These are phyloP conservation scores for Trifolium subterraneum DNA, from an alignment of 306 rosid genomes.

Conservation along the genomic window DNA sequence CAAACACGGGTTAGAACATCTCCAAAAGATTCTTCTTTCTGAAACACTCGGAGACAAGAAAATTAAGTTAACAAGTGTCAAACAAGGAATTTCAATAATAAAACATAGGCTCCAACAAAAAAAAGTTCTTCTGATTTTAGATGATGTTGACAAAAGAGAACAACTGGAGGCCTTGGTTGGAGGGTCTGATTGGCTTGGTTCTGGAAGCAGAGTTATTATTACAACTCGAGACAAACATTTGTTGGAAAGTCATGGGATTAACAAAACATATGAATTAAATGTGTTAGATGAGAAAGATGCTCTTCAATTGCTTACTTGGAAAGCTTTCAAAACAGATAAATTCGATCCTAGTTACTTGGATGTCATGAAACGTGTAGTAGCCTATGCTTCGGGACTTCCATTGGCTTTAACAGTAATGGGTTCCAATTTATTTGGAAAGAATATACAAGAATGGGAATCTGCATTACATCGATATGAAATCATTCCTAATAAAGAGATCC, in stretches of 20 bases:
- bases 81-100: conserved; percentile 12
- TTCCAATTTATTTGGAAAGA: not conserved
- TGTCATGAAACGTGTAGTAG: not conserved
- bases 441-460: not conserved
- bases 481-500: not conserved
- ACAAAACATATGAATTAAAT: not conserved
- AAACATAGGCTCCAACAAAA: not conserved
- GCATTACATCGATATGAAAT: not conserved
- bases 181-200: conserved; percentile 33
- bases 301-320: not conserved
- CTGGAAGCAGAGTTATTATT: conserved; percentile 23
- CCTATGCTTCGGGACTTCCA: not conserved
- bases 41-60: not conserved
- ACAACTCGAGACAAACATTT: not conserved
- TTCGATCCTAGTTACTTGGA: rapidly evolving
- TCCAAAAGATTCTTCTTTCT: not conserved
- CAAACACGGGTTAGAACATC: not conserved
- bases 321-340: rapidly evolving
- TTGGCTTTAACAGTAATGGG: not conserved
- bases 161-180: conserved; percentile 34
- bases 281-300: not conserved
- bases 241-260: not conserved
- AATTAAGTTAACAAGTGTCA: not conserved
- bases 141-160: conserved; percentile 7
- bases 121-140: conserved; percentile 45